Base-by-base conservation (phyloP, 768 basidiomycete genomes). In the Paxillus involutus region DNA sequence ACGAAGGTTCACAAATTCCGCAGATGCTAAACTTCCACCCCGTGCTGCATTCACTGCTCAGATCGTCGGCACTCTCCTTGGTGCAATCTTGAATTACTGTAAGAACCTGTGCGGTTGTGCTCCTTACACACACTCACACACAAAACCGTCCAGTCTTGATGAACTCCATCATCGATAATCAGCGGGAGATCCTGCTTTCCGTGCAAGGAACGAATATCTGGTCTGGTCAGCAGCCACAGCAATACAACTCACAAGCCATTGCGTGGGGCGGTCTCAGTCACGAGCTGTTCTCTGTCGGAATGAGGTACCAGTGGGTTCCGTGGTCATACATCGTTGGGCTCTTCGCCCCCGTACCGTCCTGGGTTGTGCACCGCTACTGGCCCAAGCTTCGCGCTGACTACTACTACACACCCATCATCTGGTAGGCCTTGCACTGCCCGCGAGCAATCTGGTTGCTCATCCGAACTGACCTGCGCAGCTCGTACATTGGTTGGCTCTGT, bases 1-100 rank as follows among this genome's bases (percentile, higher is more conserved):
- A 71, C 33, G 76, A 77, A 63, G 73, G 78, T 60, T 76, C 7
- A 59, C 41, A 0, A 17, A 21, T 3, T 16, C 21, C 0, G 47
- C 35, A 69, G 68, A 71, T 49, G 55, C 78, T 21, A 86, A 86
- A 69, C 75, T 87, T 39, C 82, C 85, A 36, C 85, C 85, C 43
- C 81, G 84, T 9, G 78, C 79, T 33, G 81, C 85, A 3, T 86
- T 88, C 66, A 73, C 77, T 17, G 81, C 82, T 6, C 84, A 86
- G 61, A 75, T 73, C 33, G 49, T 77, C 44, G 84, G 86, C 1
- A 80, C 83, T 6, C 66, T 87, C 42, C 69, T 86, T 36, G 84
- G 79, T 8, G 70, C 75, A 36, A 58, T 79, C 49, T 61, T 80
- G 45, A 80, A 78, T 62, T 81, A 76, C 50, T 56, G 80, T 78